Percentiles rank a stretch among this genome's conserved stretches.
phyloP scores from a whole-genome alignment of 192 early-diverging fungal genomes.

The Ramicandelaber brevisporus region DNA sequence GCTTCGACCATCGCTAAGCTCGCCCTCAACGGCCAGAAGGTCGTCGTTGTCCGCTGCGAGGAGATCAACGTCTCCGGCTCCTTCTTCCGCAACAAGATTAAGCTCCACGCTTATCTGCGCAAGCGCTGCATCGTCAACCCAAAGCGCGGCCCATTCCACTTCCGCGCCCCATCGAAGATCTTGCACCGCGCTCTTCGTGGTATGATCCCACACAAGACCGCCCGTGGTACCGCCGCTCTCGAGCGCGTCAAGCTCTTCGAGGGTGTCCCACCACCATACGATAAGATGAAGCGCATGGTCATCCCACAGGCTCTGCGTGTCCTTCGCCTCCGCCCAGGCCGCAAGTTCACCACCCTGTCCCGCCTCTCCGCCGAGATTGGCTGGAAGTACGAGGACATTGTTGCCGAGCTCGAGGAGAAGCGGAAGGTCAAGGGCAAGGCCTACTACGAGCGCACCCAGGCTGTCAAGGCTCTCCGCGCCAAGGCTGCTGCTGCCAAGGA shows the following conservation, averaged over 20 bases:
- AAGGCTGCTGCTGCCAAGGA: slow-evolving; percentile 25
- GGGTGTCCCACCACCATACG: slow-evolving; percentile 93
- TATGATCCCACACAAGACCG: slow-evolving; percentile 99
- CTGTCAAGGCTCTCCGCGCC: slow-evolving; percentile 34
- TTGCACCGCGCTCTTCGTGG: slow-evolving; percentile 94
- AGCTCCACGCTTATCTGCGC: slow-evolving; percentile 86
- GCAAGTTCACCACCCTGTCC: slow-evolving; percentile 92
- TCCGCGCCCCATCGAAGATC: slow-evolving; percentile 91
- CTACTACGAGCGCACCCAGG: slow-evolving; percentile 83
- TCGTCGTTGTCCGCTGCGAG: slow-evolving; percentile 95
- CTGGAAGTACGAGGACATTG: slow-evolving; percentile 98
- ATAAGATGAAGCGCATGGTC: slow-evolving; percentile 91
- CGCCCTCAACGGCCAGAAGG: slow-evolving; percentile 87
- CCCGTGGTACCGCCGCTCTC: slow-evolving; percentile 89
- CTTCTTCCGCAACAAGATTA: slow-evolving; percentile 99
- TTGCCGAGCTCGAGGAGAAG: slow-evolving; percentile 93
- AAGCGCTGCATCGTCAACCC: slow-evolving; percentile 98
- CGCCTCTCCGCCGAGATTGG: slow-evolving; percentile 88
- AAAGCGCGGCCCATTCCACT: slow-evolving; percentile 90
- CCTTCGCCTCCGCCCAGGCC: slow-evolving; percentile 84
- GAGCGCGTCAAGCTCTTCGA: slow-evolving; percentile 98
- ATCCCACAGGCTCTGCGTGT: slow-evolving; percentile 92
- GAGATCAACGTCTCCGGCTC: slow-evolving; percentile 94
- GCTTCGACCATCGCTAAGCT: slow-evolving; percentile 96
- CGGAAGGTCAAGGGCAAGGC: slow-evolving; percentile 83